A percentile compares a stretch with the other conserved stretches of the same genome.
Evolutionary conservation across 768 basidiomycete species (phyloP).

Genomic region (Suillus bovinus): DNA sequence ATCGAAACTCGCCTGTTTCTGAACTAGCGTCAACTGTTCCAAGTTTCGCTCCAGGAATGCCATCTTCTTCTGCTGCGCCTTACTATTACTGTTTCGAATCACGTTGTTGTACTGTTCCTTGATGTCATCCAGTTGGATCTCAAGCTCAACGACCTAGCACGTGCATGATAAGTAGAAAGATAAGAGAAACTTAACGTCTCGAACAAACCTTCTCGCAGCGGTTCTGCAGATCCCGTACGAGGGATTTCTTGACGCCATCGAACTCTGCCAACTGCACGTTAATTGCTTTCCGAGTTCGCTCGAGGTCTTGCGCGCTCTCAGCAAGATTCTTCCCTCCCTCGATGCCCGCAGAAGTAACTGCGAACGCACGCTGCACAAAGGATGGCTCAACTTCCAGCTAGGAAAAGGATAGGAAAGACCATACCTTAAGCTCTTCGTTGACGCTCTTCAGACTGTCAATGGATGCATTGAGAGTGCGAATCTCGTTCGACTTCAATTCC

Average conservation of each 20-base stretch:
- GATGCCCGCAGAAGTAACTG: conserved; percentile 94
- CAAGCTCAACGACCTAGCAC: conserved; percentile 91
- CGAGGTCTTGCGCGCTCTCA: conserved; percentile 95
- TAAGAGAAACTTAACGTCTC: conserved; percentile 2
- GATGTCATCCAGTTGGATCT: conserved; percentile 98
- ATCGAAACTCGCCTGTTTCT: conserved; percentile 78
- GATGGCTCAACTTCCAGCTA: conserved; percentile 5
- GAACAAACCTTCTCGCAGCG: conserved; percentile 92
- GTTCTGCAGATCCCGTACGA: conserved; percentile 98
- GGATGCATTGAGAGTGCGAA: conserved; percentile 78
- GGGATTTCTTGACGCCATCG: conserved; percentile 96
- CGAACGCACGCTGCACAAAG: conserved; percentile 83
- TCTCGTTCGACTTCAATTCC: conserved; percentile 81
- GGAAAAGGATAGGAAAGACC: conserved; percentile 16
- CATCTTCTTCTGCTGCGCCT: conserved; percentile 99
- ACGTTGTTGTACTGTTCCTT: conserved; percentile 99
- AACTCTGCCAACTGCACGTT: conserved; percentile 99
- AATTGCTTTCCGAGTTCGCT: conserved; percentile 94
- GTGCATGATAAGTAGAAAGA: conserved; percentile 11
- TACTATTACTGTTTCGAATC: conserved; percentile 96
- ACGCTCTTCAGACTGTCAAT: conserved; percentile 94
- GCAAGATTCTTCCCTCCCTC: conserved; percentile 97
- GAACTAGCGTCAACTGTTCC: conserved; percentile 91
- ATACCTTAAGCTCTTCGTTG: conserved; percentile 97
- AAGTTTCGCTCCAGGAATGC: conserved; percentile 96